Base-by-base conservation (phyloP, 2,329 filamentous ascomycete species). In the Epichloe glyceriae region DNA sequence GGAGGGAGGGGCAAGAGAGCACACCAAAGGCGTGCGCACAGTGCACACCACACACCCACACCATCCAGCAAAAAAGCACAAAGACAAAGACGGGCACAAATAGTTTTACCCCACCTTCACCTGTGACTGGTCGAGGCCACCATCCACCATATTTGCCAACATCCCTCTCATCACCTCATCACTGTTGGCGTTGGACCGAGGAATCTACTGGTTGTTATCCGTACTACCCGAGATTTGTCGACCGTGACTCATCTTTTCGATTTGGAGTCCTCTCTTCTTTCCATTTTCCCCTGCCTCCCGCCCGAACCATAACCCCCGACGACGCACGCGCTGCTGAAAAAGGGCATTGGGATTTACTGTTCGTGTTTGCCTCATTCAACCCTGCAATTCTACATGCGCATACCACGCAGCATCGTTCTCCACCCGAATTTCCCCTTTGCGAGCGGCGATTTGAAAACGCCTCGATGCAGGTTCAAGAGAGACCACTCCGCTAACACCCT, bases 61-160 rank as follows among this genome's bases (percentile, higher is more conserved):
- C 48, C 42, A 35, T 35, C 14, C 20, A 46, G 17, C 6, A 40
- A 34, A 10, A 26, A 17, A 26, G 19, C 37, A 38, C 42, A 40
- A 22, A 34, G 37, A 44, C 38, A 44, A 45, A 42, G 33, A 50
- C 50, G 14, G 37, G 40, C 49, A 46, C 46, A 47, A 52, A 50
- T 44, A 51, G 51, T 50, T 55, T 55, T 55, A 49, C 53, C 51
- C 51, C 53, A 47, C 51, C 51, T 44, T 47, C 47, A 43, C 33
- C 45, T 50, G 40, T 51, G 49, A 53, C 53, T 53, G 53, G 50
- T 34, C 51, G 17, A 17, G n/a, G 37, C 46, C 51, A 47, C 47
- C 44, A 48, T 44, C 38, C 52, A 42, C 42, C 34, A 43, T 40
- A 43, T 50, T 47, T 50, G 42, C 47, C 53, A 49, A 30, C 40